Percentiles rank a stretch among this genome's conserved stretches.
These are phyloP conservation scores for Elsinoe arachidis DNA, from an alignment of 2,329 filamentous ascomycete species.

Conservation along the genomic window DNA sequence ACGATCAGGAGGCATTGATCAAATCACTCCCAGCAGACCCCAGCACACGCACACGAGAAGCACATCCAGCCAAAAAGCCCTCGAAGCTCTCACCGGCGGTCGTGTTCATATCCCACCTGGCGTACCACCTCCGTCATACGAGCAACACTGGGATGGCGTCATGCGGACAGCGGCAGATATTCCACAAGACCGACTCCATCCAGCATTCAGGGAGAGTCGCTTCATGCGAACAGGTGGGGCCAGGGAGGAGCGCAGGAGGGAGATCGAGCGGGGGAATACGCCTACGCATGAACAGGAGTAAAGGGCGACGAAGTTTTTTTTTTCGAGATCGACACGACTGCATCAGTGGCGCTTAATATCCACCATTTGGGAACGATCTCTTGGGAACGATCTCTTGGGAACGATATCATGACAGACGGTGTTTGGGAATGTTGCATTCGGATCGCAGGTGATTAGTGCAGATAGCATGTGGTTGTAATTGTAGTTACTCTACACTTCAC, in stretches of 20 bases:
- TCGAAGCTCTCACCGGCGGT: constrained; percentile 1
- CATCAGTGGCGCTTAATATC: constrained; percentile 9
- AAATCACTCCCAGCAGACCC: background rate
- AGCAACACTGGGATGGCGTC: constrained; percentile 11
- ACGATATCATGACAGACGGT: background rate
- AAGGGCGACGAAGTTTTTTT: background rate
- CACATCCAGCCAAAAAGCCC: background rate
- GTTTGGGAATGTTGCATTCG: background rate
- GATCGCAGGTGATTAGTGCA: background rate
- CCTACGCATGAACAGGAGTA: background rate
- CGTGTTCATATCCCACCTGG: background rate
- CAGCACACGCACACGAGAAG: constrained; percentile 4
- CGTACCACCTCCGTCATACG: constrained; percentile 2
- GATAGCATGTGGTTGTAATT: background rate
- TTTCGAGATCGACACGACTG: background rate
- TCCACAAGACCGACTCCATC: constrained; percentile 3
- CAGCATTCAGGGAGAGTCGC: constrained; percentile 7
- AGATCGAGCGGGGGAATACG: constrained; percentile 1
- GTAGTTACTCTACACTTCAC: background rate
- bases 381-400: no score
- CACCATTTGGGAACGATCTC: background rate
- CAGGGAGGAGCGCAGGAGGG: constrained; percentile 3
- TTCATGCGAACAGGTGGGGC: constrained; percentile 8
- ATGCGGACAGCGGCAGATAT: constrained; percentile 2
- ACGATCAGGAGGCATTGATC: background rate